Evolutionary conservation across 306 rosid genomes (phyloP), one percentile per base, ranked within the genome.

Genomic region (Vigna nakashimae): DNA sequence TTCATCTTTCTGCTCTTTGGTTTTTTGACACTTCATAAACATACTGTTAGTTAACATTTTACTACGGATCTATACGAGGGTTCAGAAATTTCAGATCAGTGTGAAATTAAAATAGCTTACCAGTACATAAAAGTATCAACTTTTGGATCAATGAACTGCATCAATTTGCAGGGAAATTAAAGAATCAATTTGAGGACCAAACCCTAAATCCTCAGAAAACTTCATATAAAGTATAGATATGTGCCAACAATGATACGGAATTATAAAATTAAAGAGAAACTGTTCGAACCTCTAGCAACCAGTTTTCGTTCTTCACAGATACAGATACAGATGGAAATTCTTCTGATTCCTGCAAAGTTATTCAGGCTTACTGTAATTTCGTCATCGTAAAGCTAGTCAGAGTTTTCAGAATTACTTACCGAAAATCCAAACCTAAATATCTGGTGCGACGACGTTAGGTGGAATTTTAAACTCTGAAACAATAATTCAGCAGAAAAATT

Each of bases 381-480:
- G 45, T 71, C 6, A 80, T 60, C 28, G 26, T 17, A 79, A 78
- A 52, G 38, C 17, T 52, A 48, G 70, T 55, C 78, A 79, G 73
- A 65, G 74, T 80, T 42, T 52, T 38, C 67, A 71, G 70, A 69
- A 85, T 73, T 73, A 88, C 98, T 77, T 57, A 96, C 99, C 97
- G 86, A 86, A 86, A 96, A 92, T 80, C 90, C 97, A 80, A 80
- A 96, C 86, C 83, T 81, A 89, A 92, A 85, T 81, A 86, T 85
- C 83, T 90, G 97, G 65, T 96, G 99, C 13, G 95, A 86, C 43
- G 89, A 65, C 49, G 62, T 13, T 88, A 92, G 57, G 88, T 96
- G 99, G 82, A 20, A 82, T 83, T 85, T 86, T 67, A 96, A 78
- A 66, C 99, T 97, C 99, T 96, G 77, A 75, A 85, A 74, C 69